These are phyloP conservation scores for Crithidia mellificae DNA, from an alignment of 208 protist species.

Conservation along the genomic window DNA sequence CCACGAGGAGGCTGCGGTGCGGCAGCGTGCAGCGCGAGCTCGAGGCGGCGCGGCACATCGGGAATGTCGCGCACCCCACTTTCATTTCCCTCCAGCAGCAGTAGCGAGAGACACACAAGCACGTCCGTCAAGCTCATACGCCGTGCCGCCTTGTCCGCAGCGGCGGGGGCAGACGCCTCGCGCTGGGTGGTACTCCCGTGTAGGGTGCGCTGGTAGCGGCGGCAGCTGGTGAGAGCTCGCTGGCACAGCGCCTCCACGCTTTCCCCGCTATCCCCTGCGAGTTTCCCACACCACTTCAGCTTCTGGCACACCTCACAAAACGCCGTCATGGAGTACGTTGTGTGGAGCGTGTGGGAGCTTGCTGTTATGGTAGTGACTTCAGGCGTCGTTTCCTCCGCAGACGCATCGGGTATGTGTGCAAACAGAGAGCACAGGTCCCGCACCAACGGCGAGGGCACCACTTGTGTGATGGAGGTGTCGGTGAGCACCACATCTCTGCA, in stretches of 20 bases:
- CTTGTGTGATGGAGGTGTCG: constrained; percentile 18
- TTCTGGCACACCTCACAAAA: constrained; percentile 23
- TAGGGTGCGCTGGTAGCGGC: constrained; percentile 19
- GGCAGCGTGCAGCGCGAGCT: constrained; percentile 19
- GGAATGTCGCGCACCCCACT: constrained; percentile 24
- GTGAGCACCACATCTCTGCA: constrained; percentile 29
- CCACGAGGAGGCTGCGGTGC: no score
- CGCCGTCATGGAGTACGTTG: constrained; percentile 1
- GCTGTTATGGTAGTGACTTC: neutral
- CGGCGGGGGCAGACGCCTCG: no score
- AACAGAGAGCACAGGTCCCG: constrained; percentile 4
- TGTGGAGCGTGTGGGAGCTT: neutral
- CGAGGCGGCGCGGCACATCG: constrained; percentile 27
- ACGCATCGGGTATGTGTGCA: neutral
- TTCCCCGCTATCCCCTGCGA: neutral
- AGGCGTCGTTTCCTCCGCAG: neutral
- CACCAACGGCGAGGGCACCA: constrained; percentile 10
- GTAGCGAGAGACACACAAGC: constrained; percentile 22
- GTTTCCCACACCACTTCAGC: constrained; percentile 34
- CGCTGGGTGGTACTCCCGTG: neutral
- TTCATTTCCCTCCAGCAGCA: constrained; percentile 12
- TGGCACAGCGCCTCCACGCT: constrained; percentile 13
- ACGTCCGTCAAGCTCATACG: constrained; percentile 23
- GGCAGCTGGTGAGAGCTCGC: constrained; percentile 14
- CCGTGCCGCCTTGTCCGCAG: neutral